phyloP scores from a whole-genome alignment of 108 stramenopile species.

The Nannochloropsis gaditana region DNA sequence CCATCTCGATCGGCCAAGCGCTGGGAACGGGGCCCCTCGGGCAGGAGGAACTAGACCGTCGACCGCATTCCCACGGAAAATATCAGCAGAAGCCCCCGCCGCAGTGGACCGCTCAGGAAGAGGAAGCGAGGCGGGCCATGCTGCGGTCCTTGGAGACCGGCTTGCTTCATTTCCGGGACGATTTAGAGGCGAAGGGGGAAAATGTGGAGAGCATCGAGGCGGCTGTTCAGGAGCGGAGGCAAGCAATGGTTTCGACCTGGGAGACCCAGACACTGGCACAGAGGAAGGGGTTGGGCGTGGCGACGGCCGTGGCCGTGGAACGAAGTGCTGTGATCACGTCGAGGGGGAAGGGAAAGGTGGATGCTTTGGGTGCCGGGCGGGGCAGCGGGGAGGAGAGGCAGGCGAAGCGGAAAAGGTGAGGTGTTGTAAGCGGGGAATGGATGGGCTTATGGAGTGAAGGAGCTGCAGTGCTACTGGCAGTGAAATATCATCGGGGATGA shows the following conservation, averaged over 20 bases:
- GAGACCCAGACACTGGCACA: slow-evolving; percentile 2
- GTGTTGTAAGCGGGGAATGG: too few species aligned
- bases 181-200: slow-evolving; percentile 29
- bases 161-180: slow-evolving; percentile 27
- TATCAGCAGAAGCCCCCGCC: neutral
- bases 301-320: slow-evolving; percentile 25
- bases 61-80: neutral
- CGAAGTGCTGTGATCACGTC: neutral
- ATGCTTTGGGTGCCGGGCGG: neutral
- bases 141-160: slow-evolving; percentile 35
- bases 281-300: slow-evolving; percentile 24
- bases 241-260: neutral
- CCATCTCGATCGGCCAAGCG: neutral
- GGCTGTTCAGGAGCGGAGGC: neutral
- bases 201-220: neutral
- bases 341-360: neutral
- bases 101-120: neutral
- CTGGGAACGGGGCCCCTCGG: neutral
- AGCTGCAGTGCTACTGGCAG: too few species aligned
- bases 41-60: neutral
- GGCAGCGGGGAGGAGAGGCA: slow-evolving; percentile 10
- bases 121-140: slow-evolving; percentile 24
- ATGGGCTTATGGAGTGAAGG: too few species aligned
- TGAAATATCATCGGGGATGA: too few species aligned
- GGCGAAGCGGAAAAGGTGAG: neutral